Evolutionary conservation across 2,329 filamentous ascomycete genomes (phyloP).

Genomic region (Corinectria fuckeliana): DNA sequence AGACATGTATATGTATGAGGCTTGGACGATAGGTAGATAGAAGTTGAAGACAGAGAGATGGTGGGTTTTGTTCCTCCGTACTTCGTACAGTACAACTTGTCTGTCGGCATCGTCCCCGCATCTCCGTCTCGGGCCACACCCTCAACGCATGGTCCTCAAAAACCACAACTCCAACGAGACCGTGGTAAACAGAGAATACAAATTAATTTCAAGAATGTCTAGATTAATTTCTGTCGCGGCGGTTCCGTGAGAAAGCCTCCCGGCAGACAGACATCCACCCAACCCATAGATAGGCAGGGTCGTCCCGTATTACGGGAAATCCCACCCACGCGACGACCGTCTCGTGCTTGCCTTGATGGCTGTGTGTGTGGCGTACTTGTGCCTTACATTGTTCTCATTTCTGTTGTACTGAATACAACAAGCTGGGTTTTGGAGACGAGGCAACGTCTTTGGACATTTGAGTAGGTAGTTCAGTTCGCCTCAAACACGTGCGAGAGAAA

Average conservation of each 20-base stretch:
- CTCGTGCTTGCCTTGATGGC: background rate
- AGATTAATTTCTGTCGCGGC: background rate
- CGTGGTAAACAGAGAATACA: background rate
- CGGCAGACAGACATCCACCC: background rate
- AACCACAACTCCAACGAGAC: background rate
- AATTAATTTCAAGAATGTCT: background rate
- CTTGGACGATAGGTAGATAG: background rate
- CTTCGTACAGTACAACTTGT: background rate
- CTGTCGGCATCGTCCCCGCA: conserved; percentile 32
- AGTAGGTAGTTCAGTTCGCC: too few relatives aligned
- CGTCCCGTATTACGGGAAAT: background rate
- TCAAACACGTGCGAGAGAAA: background rate
- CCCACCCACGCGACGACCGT: background rate
- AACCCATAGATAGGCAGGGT: conserved; percentile 2
- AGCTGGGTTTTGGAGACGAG: background rate
- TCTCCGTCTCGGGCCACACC: conserved; percentile 21
- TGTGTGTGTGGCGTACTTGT: background rate
- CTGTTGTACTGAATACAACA: background rate
- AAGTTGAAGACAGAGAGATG: background rate
- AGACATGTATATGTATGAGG: background rate
- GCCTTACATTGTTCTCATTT: background rate
- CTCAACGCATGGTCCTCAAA: background rate
- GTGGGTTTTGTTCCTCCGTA: background rate
- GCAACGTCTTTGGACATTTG: too few relatives aligned
- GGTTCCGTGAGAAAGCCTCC: background rate